phyloP scores from a whole-genome alignment of 371 early-diverging fungal genomes.

The Funneliformis caledonium region DNA sequence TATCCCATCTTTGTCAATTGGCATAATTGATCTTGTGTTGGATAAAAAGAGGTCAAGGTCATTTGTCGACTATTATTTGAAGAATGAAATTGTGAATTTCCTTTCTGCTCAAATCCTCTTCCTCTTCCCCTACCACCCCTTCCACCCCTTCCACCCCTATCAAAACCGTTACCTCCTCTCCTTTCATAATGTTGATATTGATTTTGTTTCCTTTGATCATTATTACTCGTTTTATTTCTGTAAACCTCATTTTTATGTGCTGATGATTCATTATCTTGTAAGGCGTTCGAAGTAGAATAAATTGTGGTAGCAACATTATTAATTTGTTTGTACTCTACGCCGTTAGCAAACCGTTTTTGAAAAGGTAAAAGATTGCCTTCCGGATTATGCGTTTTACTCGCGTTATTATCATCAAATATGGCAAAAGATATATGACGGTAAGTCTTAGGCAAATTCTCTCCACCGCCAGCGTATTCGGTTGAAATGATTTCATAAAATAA shows the following conservation, averaged over 20 bases:
- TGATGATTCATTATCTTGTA: neutral
- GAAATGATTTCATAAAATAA: conserved; percentile 51
- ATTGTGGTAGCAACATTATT: neutral
- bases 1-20: neutral
- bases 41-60: neutral
- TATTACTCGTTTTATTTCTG: neutral
- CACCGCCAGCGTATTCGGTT: conserved; percentile 47
- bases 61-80: neutral
- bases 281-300: neutral
- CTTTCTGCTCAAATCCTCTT: neutral
- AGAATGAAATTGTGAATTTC: neutral
- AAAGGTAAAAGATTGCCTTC: conserved; percentile 38
- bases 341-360: conserved; percentile 18
- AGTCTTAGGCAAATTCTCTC: conserved; percentile 38
- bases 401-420: conserved; percentile 38
- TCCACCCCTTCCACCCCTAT: neutral
- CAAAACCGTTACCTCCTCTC: neutral
- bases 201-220: neutral
- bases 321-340: neutral
- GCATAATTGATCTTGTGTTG: neutral
- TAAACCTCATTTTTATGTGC: neutral
- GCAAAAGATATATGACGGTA: conserved; percentile 39
- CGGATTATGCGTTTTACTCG: conserved; percentile 14
- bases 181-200: neutral
- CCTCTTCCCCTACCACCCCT: neutral